These are phyloP conservation scores for Cryphonectria japonica DNA, from an alignment of 2,329 filamentous ascomycete species.

Conservation along the genomic window DNA sequence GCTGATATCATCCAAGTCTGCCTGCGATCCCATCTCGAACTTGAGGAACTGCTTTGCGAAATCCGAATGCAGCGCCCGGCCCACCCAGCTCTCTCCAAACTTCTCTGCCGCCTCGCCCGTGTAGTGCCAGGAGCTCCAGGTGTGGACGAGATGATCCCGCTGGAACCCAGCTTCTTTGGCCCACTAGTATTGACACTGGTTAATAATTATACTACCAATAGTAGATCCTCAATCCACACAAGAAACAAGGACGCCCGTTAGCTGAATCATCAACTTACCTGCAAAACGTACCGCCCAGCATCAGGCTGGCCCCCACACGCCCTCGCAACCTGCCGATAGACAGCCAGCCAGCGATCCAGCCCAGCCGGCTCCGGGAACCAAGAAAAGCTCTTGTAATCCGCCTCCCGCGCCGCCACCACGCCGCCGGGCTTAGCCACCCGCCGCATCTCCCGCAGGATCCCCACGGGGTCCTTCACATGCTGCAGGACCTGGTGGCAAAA, in stretches of 20 bases:
- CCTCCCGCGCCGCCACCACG: conserved; percentile 42
- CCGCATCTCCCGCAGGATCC: conserved; percentile 45
- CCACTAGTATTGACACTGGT: conserved; percentile 11
- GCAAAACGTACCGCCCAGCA: conserved; percentile 20
- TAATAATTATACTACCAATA: background rate
- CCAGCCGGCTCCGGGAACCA: conserved; percentile 21
- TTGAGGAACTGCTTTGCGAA: conserved; percentile 22
- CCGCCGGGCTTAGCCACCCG: conserved; percentile 49
- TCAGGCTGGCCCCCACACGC: conserved; percentile 23
- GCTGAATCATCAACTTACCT: background rate
- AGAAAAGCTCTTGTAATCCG: conserved; percentile 28
- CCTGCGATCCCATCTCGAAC: conserved; percentile 12
- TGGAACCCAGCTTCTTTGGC: conserved; percentile 19
- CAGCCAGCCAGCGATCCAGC: conserved; percentile 19
- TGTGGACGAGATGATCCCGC: background rate
- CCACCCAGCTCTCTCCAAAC: conserved; percentile 22
- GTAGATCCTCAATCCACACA: too few species aligned
- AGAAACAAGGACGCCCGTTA: too few species aligned
- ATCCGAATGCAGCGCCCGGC: conserved; percentile 21
- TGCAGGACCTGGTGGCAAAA: conserved; percentile 49
- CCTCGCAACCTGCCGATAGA: conserved; percentile 17
- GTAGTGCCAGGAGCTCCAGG: conserved; percentile 24
- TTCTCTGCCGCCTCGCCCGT: conserved; percentile 22
- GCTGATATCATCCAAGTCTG: conserved; percentile 20
- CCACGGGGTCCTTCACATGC: conserved; percentile 40